Evolutionary conservation across 2,329 filamentous ascomycete genomes (phyloP).

Genomic region (Dactylellina parvicollis): DNA sequence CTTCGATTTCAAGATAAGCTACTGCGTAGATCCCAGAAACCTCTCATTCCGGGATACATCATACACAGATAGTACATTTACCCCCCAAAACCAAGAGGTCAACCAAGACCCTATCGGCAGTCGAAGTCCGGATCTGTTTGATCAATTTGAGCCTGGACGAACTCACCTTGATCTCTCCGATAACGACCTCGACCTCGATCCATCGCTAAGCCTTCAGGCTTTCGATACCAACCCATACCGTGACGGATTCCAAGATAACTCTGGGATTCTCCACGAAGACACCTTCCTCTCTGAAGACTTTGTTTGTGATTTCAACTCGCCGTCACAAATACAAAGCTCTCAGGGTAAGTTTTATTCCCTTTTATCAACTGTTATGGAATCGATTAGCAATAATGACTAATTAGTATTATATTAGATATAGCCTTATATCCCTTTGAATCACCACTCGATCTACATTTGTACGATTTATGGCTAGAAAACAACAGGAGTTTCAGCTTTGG

Average conservation of each 20-base stretch:
- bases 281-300: neutral
- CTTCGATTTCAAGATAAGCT: too few species aligned
- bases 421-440: neutral
- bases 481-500: too few species aligned
- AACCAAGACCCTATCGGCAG: too few species aligned
- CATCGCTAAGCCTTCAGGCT: neutral
- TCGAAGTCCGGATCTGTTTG: too few species aligned
- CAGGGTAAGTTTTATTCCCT: neutral
- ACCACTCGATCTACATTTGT: neutral
- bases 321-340: neutral
- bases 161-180: slow-evolving; percentile 1
- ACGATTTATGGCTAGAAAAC: neutral
- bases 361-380: too few species aligned
- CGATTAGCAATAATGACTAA: too few species aligned
- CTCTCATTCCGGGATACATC: too few species aligned
- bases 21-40: too few species aligned
- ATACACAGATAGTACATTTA: too few species aligned
- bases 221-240: neutral
- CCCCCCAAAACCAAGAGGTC: too few species aligned
- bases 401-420: neutral
- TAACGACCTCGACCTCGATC: neutral
- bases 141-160: too few species aligned
- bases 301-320: neutral
- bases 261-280: neutral
- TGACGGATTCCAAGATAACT: neutral